Evolutionary conservation across 257 asterid genomes (phyloP).

Genomic region (Ilex aquifolium): DNA sequence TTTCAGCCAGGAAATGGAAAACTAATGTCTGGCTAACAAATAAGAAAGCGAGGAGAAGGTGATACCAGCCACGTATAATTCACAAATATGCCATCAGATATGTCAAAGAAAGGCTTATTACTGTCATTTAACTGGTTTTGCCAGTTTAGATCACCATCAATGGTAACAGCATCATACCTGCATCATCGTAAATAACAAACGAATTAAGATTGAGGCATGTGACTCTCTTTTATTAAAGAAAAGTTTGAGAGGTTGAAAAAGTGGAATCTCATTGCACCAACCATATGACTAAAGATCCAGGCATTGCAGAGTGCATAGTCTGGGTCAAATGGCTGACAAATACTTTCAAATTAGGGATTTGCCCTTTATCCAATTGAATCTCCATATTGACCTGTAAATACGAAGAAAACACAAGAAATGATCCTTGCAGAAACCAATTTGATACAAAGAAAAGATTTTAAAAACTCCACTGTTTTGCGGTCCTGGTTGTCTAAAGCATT

Average conservation of each 20-base stretch:
- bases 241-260: background rate
- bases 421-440: conserved; percentile 7
- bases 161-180: conserved; percentile 93
- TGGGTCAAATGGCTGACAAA: conserved; percentile 68
- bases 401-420: conserved; percentile 2
- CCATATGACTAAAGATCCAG: conserved; percentile 91
- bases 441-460: background rate
- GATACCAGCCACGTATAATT: conserved; percentile 86
- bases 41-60: conserved; percentile 7
- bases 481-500: background rate
- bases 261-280: conserved; percentile 17
- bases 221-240: background rate
- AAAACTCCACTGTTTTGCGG: background rate
- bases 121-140: conserved; percentile 74
- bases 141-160: conserved; percentile 76
- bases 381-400: conserved; percentile 76
- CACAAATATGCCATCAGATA: conserved; percentile 79
- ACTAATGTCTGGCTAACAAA: conserved; percentile 1
- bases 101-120: conserved; percentile 88
- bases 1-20: conserved; percentile 12
- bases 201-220: background rate
- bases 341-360: conserved; percentile 72
- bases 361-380: conserved; percentile 49
- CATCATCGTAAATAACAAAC: conserved; percentile 15
- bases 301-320: conserved; percentile 79